phyloP scores from a whole-genome alignment of 2,329 filamentous ascomycete genomes.

The Aspergillus ochraceus region DNA sequence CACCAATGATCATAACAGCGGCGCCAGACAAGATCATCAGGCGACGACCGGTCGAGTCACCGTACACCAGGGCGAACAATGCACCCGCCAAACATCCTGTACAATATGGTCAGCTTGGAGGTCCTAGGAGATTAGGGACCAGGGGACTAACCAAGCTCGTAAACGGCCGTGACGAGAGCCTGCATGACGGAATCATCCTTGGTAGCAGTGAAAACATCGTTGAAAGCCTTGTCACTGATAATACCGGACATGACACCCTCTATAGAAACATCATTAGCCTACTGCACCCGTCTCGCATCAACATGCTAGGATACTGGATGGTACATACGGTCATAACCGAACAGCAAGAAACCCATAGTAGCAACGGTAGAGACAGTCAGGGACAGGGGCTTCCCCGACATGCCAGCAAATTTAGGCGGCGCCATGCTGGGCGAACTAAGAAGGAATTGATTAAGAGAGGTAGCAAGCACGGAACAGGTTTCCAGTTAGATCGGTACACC shows the following conservation, averaged over 20 bases:
- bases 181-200: constrained; percentile 41
- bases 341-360: constrained; percentile 63
- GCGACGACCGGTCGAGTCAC: constrained; percentile 38
- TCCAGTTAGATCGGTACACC: neutral
- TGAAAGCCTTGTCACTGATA: constrained; percentile 34
- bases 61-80: constrained; percentile 37
- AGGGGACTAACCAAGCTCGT: constrained; percentile 25
- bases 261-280: constrained; percentile 8
- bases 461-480: neutral
- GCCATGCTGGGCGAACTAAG: constrained; percentile 42
- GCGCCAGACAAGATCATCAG: constrained; percentile 58
- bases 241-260: constrained; percentile 44
- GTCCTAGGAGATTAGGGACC: neutral
- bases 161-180: constrained; percentile 33
- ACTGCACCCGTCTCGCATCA: neutral
- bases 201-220: constrained; percentile 35
- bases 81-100: constrained; percentile 38
- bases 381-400: constrained; percentile 59
- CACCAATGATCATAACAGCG: constrained; percentile 49
- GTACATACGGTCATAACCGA: constrained; percentile 55
- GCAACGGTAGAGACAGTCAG: constrained; percentile 62
- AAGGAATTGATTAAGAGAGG: neutral
- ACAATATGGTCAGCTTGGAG: neutral
- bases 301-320: neutral
- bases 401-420: constrained; percentile 55